Conservation (phyloP, 768 basidiomycete genomes). For the Xanthoconium stramineum region DNA sequence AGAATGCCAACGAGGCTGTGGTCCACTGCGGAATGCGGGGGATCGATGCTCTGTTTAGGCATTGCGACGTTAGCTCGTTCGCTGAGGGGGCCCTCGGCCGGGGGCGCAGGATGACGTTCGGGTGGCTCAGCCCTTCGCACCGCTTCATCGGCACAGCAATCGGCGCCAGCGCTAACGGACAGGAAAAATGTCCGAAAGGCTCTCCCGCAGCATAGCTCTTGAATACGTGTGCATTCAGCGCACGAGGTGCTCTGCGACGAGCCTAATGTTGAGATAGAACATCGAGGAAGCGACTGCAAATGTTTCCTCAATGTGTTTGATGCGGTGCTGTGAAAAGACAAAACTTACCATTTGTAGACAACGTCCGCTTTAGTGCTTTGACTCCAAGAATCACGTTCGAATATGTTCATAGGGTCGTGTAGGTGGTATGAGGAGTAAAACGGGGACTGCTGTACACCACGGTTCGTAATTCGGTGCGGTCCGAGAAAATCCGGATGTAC, state of each 20-base stretch:
- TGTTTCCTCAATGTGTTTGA: background rate
- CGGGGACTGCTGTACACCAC: background rate
- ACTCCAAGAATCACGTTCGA: background rate
- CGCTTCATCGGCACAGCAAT: constrained; percentile 25
- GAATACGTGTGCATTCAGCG: background rate
- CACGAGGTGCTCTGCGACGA: background rate
- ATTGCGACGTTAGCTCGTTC: background rate
- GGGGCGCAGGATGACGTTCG: constrained; percentile 19
- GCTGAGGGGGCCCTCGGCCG: background rate
- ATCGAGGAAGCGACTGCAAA: background rate
- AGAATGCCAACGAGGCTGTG: constrained; percentile 21
- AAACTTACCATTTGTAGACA: constrained; percentile 23
- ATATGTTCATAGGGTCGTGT: constrained; percentile 10
- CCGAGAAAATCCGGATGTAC: background rate
- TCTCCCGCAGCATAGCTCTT: constrained; percentile 1
- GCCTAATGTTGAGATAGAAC: background rate
- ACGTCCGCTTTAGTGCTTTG: constrained; percentile 2
- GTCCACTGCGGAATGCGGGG: constrained; percentile 15
- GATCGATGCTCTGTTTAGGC: background rate
- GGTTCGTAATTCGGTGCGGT: background rate
- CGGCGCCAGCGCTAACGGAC: background rate
- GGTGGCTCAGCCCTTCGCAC: constrained; percentile 17
- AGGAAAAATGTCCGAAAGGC: background rate
- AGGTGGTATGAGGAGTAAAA: background rate
- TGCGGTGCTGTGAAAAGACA: constrained; percentile 14